Conservation (phyloP, 805 yeast genomes). For the Saturnispora ahearnii region DNA sequence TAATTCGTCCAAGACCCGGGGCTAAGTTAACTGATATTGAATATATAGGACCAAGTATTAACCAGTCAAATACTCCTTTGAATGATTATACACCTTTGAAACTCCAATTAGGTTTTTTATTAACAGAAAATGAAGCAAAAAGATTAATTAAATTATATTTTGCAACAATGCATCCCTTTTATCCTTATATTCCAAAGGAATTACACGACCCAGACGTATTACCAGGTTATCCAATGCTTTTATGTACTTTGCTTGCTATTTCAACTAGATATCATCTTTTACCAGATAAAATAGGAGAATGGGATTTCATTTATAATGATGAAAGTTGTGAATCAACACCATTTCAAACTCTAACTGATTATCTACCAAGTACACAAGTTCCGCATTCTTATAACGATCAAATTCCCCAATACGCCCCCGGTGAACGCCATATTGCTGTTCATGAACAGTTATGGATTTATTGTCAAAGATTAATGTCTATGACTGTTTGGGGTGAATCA, state of each 20-base stretch:
- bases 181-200: conserved; percentile 76
- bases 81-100: background rate
- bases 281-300: conserved; percentile 27
- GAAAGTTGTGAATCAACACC: background rate
- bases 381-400: background rate
- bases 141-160: conserved; percentile 54
- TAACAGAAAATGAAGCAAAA: conserved; percentile 56
- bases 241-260: conserved; percentile 75
- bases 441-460: conserved; percentile 81
- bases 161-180: conserved; percentile 77
- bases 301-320: conserved; percentile 7
- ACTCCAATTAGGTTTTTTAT: conserved; percentile 23
- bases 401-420: background rate
- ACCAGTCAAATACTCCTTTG: background rate
- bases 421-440: conserved; percentile 40
- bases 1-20: conserved; percentile 40
- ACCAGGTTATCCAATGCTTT: conserved; percentile 69
- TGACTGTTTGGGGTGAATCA: conserved; percentile 92
- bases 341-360: background rate
- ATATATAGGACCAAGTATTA: conserved; percentile 42
- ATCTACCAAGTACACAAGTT: conserved; percentile 11
- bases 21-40: conserved; percentile 48
- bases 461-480: conserved; percentile 72
- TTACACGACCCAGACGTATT: conserved; percentile 56
- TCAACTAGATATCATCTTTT: conserved; percentile 68